These are phyloP conservation scores for Fusarium multiceps DNA, from an alignment of 2,329 filamentous ascomycete genomes.

Conservation along the genomic window DNA sequence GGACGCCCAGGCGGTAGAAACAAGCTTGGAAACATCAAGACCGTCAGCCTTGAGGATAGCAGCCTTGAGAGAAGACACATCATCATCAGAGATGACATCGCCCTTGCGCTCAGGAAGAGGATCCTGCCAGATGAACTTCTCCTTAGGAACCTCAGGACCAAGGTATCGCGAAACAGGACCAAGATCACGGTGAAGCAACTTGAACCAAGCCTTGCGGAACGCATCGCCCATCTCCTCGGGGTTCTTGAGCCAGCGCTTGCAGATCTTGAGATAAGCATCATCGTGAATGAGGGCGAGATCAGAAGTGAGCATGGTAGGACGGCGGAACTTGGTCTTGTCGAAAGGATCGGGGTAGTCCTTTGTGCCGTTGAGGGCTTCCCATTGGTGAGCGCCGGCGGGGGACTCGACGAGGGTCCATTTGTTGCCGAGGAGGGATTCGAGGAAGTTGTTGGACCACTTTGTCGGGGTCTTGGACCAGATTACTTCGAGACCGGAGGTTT, in stretches of 20 bases:
- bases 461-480: conserved; percentile 81
- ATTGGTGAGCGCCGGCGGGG: conserved; percentile 78
- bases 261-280: conserved; percentile 79
- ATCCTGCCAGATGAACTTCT: conserved; percentile 80
- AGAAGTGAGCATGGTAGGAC: conserved; percentile 80
- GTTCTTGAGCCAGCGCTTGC: conserved; percentile 74
- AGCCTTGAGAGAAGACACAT: conserved; percentile 74
- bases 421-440: conserved; percentile 81
- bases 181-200: conserved; percentile 84
- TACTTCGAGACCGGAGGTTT: conserved; percentile 82
- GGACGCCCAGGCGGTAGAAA: conserved; percentile 75
- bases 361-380: conserved; percentile 77
- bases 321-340: conserved; percentile 76
- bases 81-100: conserved; percentile 69
- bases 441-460: conserved; percentile 80
- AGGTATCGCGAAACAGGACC: conserved; percentile 77
- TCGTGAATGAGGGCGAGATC: conserved; percentile 80
- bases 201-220: conserved; percentile 83
- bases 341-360: conserved; percentile 77
- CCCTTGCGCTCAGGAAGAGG: conserved; percentile 71
- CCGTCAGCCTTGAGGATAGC: conserved; percentile 70
- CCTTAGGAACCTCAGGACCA: conserved; percentile 77
- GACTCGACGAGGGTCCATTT: conserved; percentile 83
- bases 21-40: conserved; percentile 68
- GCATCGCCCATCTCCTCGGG: conserved; percentile 75